These are phyloP conservation scores for Coccomyxa sp. DNA, from an alignment of 139 green algal genomes.

Conservation along the genomic window DNA sequence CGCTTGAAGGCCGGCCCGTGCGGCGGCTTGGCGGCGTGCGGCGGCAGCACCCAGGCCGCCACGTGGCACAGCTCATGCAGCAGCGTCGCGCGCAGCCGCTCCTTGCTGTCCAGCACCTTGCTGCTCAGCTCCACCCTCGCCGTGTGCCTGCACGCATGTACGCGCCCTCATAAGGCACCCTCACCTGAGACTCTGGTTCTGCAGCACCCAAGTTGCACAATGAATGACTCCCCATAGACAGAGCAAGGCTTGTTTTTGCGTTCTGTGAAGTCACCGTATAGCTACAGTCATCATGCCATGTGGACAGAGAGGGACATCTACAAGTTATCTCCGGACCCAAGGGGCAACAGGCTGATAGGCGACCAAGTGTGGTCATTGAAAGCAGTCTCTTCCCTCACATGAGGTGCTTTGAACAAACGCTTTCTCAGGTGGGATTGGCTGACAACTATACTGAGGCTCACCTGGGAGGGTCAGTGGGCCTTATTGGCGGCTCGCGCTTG, in stretches of 20 bases:
- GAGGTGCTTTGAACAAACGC: too few species aligned
- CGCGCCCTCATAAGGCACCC: too few species aligned
- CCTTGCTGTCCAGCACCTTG: conserved; percentile 54
- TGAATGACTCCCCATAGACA: too few species aligned
- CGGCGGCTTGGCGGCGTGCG: conserved; percentile 25
- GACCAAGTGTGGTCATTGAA: too few species aligned
- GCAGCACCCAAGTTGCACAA: not conserved
- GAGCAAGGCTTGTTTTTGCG: too few species aligned
- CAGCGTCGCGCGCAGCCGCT: conserved; percentile 50
- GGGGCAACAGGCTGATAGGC: too few species aligned
- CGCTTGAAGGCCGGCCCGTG: conserved; percentile 53
- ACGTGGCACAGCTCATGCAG: conserved; percentile 67
- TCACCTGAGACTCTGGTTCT: not conserved
- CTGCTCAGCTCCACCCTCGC: conserved; percentile 47
- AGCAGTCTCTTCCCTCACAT: too few species aligned
- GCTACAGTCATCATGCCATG: too few species aligned
- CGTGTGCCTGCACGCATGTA: conserved; percentile 22
- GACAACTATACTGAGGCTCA: not conserved
- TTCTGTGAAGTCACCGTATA: too few species aligned
- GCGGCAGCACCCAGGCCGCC: conserved; percentile 47
- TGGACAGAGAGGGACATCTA: too few species aligned
- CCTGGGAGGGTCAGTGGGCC: not conserved
- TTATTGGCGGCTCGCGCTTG: not conserved
- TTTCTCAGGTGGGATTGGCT: too few species aligned
- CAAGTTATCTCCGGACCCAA: too few species aligned